These are phyloP conservation scores for Vickermania ingenoplastis DNA, from an alignment of 208 protist genomes.

Conservation along the genomic window DNA sequence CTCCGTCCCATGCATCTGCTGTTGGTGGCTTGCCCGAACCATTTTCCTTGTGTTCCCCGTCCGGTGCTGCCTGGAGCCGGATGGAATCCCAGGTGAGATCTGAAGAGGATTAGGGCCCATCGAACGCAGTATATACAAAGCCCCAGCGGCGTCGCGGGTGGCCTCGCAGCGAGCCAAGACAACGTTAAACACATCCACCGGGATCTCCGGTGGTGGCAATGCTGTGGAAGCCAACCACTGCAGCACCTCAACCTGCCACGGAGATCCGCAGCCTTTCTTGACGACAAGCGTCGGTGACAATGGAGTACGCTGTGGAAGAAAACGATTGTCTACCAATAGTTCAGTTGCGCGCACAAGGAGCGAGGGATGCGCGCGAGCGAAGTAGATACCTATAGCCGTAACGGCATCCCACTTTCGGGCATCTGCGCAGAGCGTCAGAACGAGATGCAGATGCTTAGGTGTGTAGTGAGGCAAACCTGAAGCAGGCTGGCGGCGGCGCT, in stretches of 20 bases:
- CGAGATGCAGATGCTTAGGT: constrained; percentile 26
- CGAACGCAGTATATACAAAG: constrained; percentile 41
- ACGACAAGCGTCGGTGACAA: too few species aligned
- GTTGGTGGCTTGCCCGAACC: background rate
- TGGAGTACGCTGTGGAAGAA: background rate
- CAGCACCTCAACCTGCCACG: background rate
- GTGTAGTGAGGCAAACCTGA: constrained; percentile 13
- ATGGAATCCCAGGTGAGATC: background rate
- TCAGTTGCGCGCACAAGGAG: constrained; percentile 26
- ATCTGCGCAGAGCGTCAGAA: constrained; percentile 44
- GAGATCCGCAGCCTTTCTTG: background rate
- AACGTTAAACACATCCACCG: constrained; percentile 69
- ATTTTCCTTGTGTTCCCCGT: background rate
- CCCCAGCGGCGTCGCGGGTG: constrained; percentile 52
- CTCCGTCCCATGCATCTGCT: background rate
- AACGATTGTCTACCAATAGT: constrained; percentile 25
- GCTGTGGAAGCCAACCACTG: constrained; percentile 1
- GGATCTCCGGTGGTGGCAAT: constrained; percentile 26
- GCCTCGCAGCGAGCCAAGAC: constrained; percentile 51
- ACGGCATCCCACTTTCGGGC: constrained; percentile 43
- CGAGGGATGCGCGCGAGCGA: constrained; percentile 19
- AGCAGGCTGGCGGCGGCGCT: background rate
- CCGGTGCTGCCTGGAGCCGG: constrained; percentile 8
- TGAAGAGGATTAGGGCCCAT: constrained; percentile 73
- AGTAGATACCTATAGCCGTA: constrained; percentile 30